phyloP scores from a whole-genome alignment of 1,139 yeast species.

The Debaryomyces robertsiae region DNA sequence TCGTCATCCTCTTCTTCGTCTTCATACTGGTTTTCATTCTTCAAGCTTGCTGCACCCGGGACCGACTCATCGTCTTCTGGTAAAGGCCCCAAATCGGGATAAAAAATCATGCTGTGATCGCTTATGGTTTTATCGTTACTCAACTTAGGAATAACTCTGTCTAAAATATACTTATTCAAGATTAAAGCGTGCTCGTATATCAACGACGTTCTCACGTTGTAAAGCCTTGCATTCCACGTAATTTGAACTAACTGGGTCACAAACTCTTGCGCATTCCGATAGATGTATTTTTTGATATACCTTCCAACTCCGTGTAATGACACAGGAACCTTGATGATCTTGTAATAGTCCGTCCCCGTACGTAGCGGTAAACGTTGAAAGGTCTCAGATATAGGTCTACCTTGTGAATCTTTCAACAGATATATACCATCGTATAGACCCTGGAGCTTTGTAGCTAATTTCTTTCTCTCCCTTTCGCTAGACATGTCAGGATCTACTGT shows the following conservation, averaged over 20 bases:
- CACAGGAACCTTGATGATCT: conserved; percentile 44
- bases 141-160: conserved; percentile 57
- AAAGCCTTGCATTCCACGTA: conserved; percentile 86
- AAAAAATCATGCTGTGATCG: conserved; percentile 47
- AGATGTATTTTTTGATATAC: conserved; percentile 51
- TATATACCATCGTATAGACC: conserved; percentile 46
- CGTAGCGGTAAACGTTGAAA: conserved; percentile 57
- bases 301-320: conserved; percentile 47
- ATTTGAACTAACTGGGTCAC: conserved; percentile 79
- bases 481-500: conserved; percentile 21
- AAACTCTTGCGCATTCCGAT: conserved; percentile 66
- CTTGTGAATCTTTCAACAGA: conserved; percentile 47
- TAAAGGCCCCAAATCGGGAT: conserved; percentile 76
- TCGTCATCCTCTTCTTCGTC: conserved; percentile 32
- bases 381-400: conserved; percentile 45
- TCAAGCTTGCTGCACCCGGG: conserved; percentile 9
- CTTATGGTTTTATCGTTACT: conserved; percentile 41
- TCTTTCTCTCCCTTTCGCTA: conserved; percentile 40
- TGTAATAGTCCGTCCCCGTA: conserved; percentile 50
- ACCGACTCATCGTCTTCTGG: conserved; percentile 49
- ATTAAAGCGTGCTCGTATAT: conserved; percentile 74
- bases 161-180: conserved; percentile 62
- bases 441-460: conserved; percentile 42
- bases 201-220: conserved; percentile 68
- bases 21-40: conserved; percentile 11